A percentile compares a stretch with the other conserved stretches of the same genome.
phyloP scores from a whole-genome alignment of 1,139 yeast species.

The Nematodospora anomalae region DNA sequence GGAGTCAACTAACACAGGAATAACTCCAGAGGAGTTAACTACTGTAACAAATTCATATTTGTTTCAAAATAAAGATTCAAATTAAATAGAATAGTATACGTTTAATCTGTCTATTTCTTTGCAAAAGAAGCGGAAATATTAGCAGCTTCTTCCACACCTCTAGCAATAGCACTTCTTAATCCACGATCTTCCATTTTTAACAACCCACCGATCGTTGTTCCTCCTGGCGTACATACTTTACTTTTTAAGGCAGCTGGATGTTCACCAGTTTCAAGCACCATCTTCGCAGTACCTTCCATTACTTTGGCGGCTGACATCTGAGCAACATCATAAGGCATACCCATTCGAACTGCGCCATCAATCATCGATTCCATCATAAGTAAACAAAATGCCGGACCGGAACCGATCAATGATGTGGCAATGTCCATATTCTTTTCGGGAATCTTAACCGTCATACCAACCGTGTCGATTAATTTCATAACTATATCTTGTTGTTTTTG shows the following conservation, averaged over 20 bases:
- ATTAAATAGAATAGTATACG: slow-evolving; percentile 1
- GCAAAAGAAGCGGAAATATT: slow-evolving; percentile 78
- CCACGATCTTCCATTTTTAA: slow-evolving; percentile 90
- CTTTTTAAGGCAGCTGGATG: slow-evolving; percentile 92
- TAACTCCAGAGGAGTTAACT: slow-evolving; percentile 36
- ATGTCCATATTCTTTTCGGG: slow-evolving; percentile 95
- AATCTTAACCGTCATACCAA: slow-evolving; percentile 70
- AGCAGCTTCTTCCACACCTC: slow-evolving; percentile 91
- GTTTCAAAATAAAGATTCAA: slow-evolving; percentile 13
- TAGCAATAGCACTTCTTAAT: slow-evolving; percentile 81
- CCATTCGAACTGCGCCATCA: slow-evolving; percentile 95
- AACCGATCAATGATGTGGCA: slow-evolving; percentile 92
- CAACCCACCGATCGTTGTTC: slow-evolving; percentile 95
- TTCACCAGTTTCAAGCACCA: slow-evolving; percentile 79
- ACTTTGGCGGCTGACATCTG: slow-evolving; percentile 92
- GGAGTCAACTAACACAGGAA: slow-evolving; percentile 32
- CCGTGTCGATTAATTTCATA: slow-evolving; percentile 57
- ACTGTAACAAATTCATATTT: slow-evolving; percentile 21
- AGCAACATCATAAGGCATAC: slow-evolving; percentile 84
- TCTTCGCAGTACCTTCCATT: slow-evolving; percentile 92
- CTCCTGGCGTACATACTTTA: slow-evolving; percentile 96
- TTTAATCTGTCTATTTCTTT: slow-evolving; percentile 44
- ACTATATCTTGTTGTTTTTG: slow-evolving; percentile 52
- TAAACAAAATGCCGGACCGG: slow-evolving; percentile 94
- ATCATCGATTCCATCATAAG: slow-evolving; percentile 87